Percentiles rank a stretch among this genome's conserved stretches.
Conservation (phyloP, 768 basidiomycete genomes). For the Lactarius evosmus region DNA sequence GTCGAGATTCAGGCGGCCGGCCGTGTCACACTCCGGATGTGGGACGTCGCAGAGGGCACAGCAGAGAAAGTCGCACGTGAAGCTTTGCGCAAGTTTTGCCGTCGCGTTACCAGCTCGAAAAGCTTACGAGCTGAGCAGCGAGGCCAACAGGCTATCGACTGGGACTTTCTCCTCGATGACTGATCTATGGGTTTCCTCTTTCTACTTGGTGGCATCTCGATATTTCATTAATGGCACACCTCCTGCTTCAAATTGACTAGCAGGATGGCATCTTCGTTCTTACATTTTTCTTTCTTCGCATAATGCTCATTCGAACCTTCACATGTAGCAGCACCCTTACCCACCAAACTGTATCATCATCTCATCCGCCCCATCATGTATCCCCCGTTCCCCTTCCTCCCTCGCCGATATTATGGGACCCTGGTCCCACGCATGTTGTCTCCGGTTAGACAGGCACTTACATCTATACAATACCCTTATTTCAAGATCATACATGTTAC, state of each 20-base stretch:
- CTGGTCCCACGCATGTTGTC: conserved; percentile 5
- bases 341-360: conserved; percentile 18
- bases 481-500: neutral
- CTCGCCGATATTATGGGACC: neutral
- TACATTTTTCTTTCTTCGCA: conserved; percentile 2
- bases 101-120: conserved; percentile 57
- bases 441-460: conserved; percentile 20
- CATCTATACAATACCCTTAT: conserved; percentile 18
- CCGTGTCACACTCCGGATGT: conserved; percentile 68
- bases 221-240: conserved; percentile 1
- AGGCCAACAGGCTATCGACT: conserved; percentile 56
- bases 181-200: conserved; percentile 30
- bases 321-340: conserved; percentile 20
- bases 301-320: conserved; percentile 1
- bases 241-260: too few species aligned
- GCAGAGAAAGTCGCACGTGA: conserved; percentile 65
- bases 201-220: neutral
- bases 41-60: conserved; percentile 65
- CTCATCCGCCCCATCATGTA: conserved; percentile 11
- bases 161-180: conserved; percentile 78
- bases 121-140: conserved; percentile 36
- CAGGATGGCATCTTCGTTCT: conserved; percentile 11
- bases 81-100: conserved; percentile 41
- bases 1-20: conserved; percentile 62
- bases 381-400: neutral